Conservation (phyloP, 2,329 filamentous ascomycete genomes). For the Plenodomus tracheiphilus region DNA sequence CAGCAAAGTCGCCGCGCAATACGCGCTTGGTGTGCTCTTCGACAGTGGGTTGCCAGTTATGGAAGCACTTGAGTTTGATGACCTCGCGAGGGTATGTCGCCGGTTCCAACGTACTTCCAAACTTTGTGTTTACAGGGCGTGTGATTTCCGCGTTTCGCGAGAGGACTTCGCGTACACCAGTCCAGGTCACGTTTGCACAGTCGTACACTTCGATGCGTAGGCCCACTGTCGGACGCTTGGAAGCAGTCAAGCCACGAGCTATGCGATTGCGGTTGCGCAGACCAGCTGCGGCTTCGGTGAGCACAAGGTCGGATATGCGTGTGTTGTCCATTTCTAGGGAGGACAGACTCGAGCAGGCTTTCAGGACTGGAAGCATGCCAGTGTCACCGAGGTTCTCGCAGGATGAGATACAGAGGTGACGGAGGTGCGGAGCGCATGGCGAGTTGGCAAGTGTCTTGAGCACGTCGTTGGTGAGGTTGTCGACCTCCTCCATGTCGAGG, state of each 20-base stretch:
- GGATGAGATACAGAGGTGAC: slow-evolving; percentile 85
- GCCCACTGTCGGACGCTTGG: slow-evolving; percentile 54
- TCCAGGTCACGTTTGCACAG: slow-evolving; percentile 90
- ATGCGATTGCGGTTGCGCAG: slow-evolving; percentile 66
- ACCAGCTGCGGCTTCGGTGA: slow-evolving; percentile 83
- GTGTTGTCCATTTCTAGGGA: slow-evolving; percentile 92
- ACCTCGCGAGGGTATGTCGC: slow-evolving; percentile 71
- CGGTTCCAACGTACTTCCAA: slow-evolving; percentile 27
- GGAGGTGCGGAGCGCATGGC: slow-evolving; percentile 70
- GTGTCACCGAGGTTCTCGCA: slow-evolving; percentile 83
- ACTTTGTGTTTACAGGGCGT: slow-evolving; percentile 42
- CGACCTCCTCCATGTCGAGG: slow-evolving; percentile 86
- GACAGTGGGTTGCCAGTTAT: slow-evolving; percentile 92
- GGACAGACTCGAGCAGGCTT: slow-evolving; percentile 69
- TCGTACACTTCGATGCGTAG: slow-evolving; percentile 85
- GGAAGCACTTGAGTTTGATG: slow-evolving; percentile 89
- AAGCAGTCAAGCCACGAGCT: slow-evolving; percentile 35
- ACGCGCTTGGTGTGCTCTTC: slow-evolving; percentile 91
- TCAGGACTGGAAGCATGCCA: slow-evolving; percentile 82
- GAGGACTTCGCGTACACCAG: slow-evolving; percentile 82
- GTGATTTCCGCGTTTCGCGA: slow-evolving; percentile 79
- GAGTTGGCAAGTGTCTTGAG: slow-evolving; percentile 76
- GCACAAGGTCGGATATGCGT: slow-evolving; percentile 79
- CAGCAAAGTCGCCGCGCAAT: slow-evolving; percentile 71
- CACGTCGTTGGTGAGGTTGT: slow-evolving; percentile 73